Conservation (phyloP, 257 asterid species). For the Fraxinus anomala region DNA sequence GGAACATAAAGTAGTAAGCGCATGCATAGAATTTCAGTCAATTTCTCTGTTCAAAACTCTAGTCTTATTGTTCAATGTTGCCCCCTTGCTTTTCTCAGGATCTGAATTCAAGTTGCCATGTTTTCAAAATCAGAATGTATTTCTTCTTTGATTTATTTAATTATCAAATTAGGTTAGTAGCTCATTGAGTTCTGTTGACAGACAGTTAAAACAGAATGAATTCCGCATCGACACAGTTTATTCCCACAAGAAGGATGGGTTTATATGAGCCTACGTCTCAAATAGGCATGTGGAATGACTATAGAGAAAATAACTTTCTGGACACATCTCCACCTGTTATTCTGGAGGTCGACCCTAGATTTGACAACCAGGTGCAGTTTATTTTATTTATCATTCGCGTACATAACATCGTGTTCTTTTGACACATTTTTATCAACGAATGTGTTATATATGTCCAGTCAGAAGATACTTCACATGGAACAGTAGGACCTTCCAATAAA, state of each 20-base stretch:
- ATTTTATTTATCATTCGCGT: not conserved
- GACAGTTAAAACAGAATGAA: conserved; percentile 53
- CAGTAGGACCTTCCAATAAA: conserved; percentile 58
- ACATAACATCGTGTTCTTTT: not conserved
- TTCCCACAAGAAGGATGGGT: conserved; percentile 79
- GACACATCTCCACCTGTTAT: conserved; percentile 50
- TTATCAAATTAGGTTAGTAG: conserved; percentile 1
- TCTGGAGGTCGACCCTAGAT: conserved; percentile 53
- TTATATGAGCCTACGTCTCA: conserved; percentile 70
- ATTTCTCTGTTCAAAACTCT: not conserved
- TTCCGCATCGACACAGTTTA: conserved; percentile 69
- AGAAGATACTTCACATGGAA: conserved; percentile 79
- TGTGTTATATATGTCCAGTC: conserved; percentile 41
- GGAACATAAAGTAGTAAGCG: not conserved
- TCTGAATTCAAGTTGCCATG: conserved; percentile 4
- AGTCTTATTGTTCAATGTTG: not conserved
- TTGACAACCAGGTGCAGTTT: conserved; percentile 59
- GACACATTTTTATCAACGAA: conserved; percentile 8
- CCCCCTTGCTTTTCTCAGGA: not conserved
- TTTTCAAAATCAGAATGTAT: not conserved
- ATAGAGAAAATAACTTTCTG: conserved; percentile 51
- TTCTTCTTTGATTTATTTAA: conserved; percentile 13
- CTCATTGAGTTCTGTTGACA: conserved; percentile 15
- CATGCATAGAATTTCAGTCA: not conserved
- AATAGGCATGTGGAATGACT: conserved; percentile 77